Evolutionary conservation across 176 grass and related monocot species (phyloP).

Genomic region (Chrysopogon serrulatus): DNA sequence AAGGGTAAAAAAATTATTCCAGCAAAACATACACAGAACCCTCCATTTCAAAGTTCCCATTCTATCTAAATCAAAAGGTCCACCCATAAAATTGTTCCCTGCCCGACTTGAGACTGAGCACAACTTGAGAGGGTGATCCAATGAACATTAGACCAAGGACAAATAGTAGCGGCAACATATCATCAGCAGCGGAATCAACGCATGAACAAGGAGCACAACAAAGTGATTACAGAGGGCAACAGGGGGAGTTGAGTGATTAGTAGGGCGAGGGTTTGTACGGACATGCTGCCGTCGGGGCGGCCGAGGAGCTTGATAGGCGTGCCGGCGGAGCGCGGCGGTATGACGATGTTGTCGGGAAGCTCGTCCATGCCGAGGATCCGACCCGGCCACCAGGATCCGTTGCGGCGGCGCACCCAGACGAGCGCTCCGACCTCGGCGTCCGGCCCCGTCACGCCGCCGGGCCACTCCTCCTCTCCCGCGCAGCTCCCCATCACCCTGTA

Average conservation of each 20-base stretch:
- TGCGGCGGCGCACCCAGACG: slow-evolving; percentile 96
- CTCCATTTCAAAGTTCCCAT: not conserved
- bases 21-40: not conserved
- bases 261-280: slow-evolving; percentile 23
- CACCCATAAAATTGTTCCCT: not conserved
- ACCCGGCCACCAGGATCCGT: slow-evolving; percentile 98
- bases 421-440: slow-evolving; percentile 75
- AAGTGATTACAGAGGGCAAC: not conserved
- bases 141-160: not conserved
- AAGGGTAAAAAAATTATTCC: not conserved
- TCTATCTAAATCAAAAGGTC: slow-evolving; percentile 1
- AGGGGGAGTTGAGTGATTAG: not conserved
- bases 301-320: slow-evolving; percentile 96
- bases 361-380: slow-evolving; percentile 69
- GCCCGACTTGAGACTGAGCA: not conserved
- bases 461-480: slow-evolving; percentile 30
- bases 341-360: slow-evolving; percentile 58
- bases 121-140: not conserved
- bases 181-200: slow-evolving; percentile 16
- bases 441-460: slow-evolving; percentile 28
- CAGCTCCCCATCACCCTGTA: slow-evolving; percentile 32
- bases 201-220: slow-evolving; percentile 17
- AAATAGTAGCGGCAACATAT: not conserved
- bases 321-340: slow-evolving; percentile 69
- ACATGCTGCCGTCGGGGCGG: slow-evolving; percentile 94